Base-by-base conservation (phyloP, 192 early-diverging fungal genomes). In the Podila epicladia region DNA sequence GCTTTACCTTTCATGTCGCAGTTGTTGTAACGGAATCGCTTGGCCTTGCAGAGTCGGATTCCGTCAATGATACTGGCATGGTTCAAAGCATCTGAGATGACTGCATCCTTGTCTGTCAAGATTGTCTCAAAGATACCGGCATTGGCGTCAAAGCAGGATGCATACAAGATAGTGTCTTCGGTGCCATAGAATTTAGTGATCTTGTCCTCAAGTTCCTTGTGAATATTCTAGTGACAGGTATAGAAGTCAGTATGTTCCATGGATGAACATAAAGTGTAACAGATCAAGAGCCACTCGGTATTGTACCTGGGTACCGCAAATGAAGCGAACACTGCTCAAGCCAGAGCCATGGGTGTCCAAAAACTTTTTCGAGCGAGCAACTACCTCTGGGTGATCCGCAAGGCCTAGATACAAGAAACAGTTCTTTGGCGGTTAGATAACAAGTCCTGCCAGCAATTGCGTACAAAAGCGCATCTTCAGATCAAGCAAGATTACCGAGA, bases 11-110 rank as follows among this genome's bases (percentile, higher is more conserved):
- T 84, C 59, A 89, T 75, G 13, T 87, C 85, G 53, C 76, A 79
- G 76, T 97, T 92, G 75, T 97, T 97, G 85, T 97, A 95, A 58
- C 92, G 87, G 87, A 97, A 97, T 28, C 96, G 87, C 68, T 93
- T 90, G 29, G 96, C 95, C 38, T 91, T 82, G 63, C 95, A 97
- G 85, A 97, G 88, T 69, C 93, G 91, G 74, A 97, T 95, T 73
- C 96, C 96, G 84, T 97, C 95, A 75, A 97, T 97, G 92, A 97
- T 97, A 41, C 95, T 96, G 49, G 96, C 96, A 74, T 97, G 96
- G 85, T 97, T 97, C 71, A 93, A 87, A 22, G 91, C 82, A 82
- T 97, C 96, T 58, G 95, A 96, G 82, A 97, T 95, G 77, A 97
- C 95, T 22, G 96, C 91, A 83, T 79, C 76, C 60, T 79, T 53